Evolutionary conservation across 2,329 filamentous ascomycete genomes (phyloP), one percentile per base, ranked within the genome.

Genomic region (Colletotrichum godetiae): DNA sequence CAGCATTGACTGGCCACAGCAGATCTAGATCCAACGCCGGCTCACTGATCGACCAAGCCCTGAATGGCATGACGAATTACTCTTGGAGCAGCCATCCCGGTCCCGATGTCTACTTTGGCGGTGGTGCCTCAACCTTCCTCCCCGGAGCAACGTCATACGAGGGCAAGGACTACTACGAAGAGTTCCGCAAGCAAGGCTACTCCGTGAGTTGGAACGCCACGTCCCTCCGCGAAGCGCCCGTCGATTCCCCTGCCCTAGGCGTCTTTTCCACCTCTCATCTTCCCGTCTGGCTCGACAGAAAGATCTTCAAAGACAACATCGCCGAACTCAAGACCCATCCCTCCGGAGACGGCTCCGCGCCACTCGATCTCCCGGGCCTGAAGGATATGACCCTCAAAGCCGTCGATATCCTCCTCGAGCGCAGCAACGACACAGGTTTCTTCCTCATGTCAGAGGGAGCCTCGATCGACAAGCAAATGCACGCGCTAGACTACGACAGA

Each of bases 301-400:
- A 97, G 78, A 87, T 97, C 76, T 96, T 94, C 86, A 90, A 85
- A 8, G 85, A 91, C 15, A 95, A 96, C 83, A 85, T 96, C 22
- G 85, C 88, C 76, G 86, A 82, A 37, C 87, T 92, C 75, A 88
- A 88, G 71, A 94, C 95, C 80, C 88, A 92, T 77, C 94, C 94
- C 0, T 86, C 89, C 12, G 94, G 94, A 59, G 87, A 88, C 74
- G 87, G 88, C 42, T 86, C 84, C 12, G 85, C 92, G 46, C 94
- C 93, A 3, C 86, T 88, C 7, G 94, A 97, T 79, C 90, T 96
- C 29, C 94, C 94, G 0, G 94, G 94, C 3, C 90, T 97, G 62
- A 95, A 95, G 83, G 93, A 97, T 52, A 97, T 97, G 94, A 95
- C 94, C 0, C 86, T 95, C 78, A 97, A 97, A 85, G 94, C 94